A percentile compares a stretch with the other conserved stretches of the same genome.
Conservation (phyloP, 345 rosid genomes). For the Populus ilicifolia region DNA sequence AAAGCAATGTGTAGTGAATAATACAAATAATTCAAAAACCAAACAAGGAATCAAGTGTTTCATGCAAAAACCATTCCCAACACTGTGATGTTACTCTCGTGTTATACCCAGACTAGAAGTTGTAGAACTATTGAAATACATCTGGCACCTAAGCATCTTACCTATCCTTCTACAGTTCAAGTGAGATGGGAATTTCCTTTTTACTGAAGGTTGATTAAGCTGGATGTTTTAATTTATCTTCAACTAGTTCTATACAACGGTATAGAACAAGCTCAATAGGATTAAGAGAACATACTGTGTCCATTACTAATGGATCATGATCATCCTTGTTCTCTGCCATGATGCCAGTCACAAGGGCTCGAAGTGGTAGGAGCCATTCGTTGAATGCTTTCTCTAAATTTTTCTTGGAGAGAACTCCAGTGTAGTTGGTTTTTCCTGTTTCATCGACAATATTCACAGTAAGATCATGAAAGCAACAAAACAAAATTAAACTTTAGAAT, state of each 20-base stretch:
- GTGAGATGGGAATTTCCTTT: not conserved
- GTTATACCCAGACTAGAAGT: not conserved
- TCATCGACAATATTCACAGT: not conserved
- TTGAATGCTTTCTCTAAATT: conserved; percentile 56
- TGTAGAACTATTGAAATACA: not conserved
- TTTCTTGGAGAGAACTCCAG: conserved; percentile 45
- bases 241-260: conserved; percentile 85
- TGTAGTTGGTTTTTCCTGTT: conserved; percentile 48
- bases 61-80: not conserved
- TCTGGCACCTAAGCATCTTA: not conserved
- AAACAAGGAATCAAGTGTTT: not conserved
- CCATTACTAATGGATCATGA: conserved; percentile 29
- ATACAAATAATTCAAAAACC: not conserved
- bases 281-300: conserved; percentile 43
- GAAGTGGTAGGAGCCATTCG: conserved; percentile 87
- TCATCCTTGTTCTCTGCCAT: conserved; percentile 44
- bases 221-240: conserved; percentile 44
- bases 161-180: not conserved
- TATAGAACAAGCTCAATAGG: conserved; percentile 67
- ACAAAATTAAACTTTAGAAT: not conserved
- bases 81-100: not conserved
- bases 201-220: not conserved
- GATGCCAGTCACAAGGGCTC: conserved; percentile 47
- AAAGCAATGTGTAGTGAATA: not conserved
- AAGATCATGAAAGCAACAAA: not conserved